A percentile compares a stretch with the other conserved stretches of the same genome.
Evolutionary conservation across 2,329 filamentous ascomycete genomes (phyloP).

Genomic region (Aspergillus terreus): DNA sequence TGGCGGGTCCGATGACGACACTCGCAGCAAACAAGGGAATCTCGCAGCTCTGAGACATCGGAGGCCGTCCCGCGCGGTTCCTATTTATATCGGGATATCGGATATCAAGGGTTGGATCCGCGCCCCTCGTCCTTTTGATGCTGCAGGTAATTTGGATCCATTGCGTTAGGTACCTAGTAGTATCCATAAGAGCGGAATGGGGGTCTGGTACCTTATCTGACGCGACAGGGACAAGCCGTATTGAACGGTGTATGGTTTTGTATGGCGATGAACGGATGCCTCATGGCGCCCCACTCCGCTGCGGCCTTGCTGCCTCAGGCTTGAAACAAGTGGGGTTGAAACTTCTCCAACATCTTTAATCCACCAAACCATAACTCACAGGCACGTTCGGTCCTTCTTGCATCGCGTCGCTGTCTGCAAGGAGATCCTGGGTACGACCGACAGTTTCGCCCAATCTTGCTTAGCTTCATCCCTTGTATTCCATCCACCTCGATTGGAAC

Average conservation of each 20-base stretch:
- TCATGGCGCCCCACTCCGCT: constrained; percentile 15
- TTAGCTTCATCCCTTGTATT: neutral
- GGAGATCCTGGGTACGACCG: neutral
- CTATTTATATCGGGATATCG: too few relatives aligned
- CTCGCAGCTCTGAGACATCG: constrained; percentile 4
- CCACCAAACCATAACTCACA: neutral
- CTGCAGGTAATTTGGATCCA: too few relatives aligned
- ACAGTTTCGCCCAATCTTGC: neutral
- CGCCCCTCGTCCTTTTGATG: too few relatives aligned
- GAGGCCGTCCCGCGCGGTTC: neutral
- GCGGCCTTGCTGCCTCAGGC: constrained; percentile 18
- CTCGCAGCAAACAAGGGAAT: constrained; percentile 7
- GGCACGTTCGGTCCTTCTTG: neutral
- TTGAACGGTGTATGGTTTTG: neutral
- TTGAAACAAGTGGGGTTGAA: constrained; percentile 14
- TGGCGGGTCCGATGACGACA: constrained; percentile 11
- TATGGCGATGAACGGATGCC: constrained; percentile 1
- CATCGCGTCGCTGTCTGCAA: neutral
- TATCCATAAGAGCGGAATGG: too few relatives aligned
- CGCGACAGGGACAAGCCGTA: neutral
- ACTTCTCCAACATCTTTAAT: constrained; percentile 11
- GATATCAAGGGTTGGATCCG: too few relatives aligned
- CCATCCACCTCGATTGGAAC: neutral
- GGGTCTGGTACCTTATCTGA: neutral
- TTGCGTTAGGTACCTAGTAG: too few relatives aligned